Base-by-base conservation (phyloP, 139 green algal genomes). In the Choricystis sp. region DNA sequence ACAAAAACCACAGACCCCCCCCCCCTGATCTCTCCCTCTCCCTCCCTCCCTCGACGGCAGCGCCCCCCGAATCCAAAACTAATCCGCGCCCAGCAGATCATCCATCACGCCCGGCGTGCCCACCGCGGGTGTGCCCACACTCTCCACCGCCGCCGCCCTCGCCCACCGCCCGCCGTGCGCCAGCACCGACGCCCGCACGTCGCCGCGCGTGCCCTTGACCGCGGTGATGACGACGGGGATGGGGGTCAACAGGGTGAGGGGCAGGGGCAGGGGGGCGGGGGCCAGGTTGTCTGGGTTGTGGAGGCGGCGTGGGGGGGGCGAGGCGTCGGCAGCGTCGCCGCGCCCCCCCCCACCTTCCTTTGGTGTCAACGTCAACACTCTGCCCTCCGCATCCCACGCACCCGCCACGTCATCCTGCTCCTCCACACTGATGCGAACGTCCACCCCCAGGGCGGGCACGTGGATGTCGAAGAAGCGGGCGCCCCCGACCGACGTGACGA, bases 381-480 rank as follows among this genome's bases (percentile, higher is more conserved):
- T 59, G 24, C 16, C 27, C 28, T 56, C 30, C 3, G 57, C 20
- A 25, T 52, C 28, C 69, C 69, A 77, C 26, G 24, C 3, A 22
- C 57, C 23, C n/a, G 22, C 27, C 25, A 74, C 29, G 0, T 58
- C 29, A 3, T 19, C 59, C 2, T 59, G 62, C 1, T 71, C n/a
- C 21, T 69, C 65, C 16, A 70, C 65, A 27, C 80, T 57, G 3
- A 89, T 62, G 26, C 75, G 69, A 22, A 78, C 56, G 69, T 92
- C 83, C 26, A 78, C 66, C 26, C 87, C 88, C 49, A 86, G 80
- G 27, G 79, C 71, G 3, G 83, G 76, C 2, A 96, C 57, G 71
- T 86, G 97, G 14, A 81, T 73, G 26, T 68, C 75, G 59, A 95
- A 80, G 76, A 83, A 96, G 29, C 67, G 69, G 65, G 81, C 72